Conservation (phyloP, 2,329 filamentous ascomycete genomes). For the Claviceps purpurea region DNA sequence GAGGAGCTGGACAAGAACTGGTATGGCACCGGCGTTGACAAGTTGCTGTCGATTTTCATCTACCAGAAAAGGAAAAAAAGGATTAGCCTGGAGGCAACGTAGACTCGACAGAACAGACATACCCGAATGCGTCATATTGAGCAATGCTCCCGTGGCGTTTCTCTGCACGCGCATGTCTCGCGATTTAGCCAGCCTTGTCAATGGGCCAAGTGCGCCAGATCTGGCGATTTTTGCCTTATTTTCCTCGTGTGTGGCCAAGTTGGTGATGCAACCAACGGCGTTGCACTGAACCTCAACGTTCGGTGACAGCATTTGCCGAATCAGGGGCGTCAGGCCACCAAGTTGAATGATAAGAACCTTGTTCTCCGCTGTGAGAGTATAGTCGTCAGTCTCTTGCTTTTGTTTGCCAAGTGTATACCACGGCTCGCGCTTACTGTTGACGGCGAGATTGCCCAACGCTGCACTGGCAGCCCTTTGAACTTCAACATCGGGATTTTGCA, state of each 20-base stretch:
- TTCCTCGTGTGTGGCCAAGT: constrained; percentile 93
- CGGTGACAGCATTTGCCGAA: constrained; percentile 93
- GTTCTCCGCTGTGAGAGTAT: constrained; percentile 63
- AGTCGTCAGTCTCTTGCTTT: constrained; percentile 25
- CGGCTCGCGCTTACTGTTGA: constrained; percentile 60
- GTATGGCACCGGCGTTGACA: constrained; percentile 94
- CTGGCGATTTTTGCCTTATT: constrained; percentile 98
- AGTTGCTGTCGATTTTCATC: constrained; percentile 97
- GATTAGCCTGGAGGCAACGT: not conserved
- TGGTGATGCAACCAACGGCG: constrained; percentile 96
- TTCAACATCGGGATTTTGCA: constrained; percentile 92
- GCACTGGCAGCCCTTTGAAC: constrained; percentile 94
- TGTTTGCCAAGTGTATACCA: not conserved
- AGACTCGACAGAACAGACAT: constrained; percentile 17
- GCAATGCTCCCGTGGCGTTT: constrained; percentile 86
- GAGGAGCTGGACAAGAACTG: constrained; percentile 87
- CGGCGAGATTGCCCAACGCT: constrained; percentile 86
- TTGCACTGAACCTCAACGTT: constrained; percentile 99
- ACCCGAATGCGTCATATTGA: constrained; percentile 99
- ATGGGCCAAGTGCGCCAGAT: constrained; percentile 79
- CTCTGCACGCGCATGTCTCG: constrained; percentile 97
- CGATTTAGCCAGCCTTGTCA: constrained; percentile 88
- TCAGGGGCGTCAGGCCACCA: constrained; percentile 78
- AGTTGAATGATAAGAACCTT: constrained; percentile 93
- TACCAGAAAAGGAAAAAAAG: constrained; percentile 19